Percentiles rank a stretch among this genome's conserved stretches.
phyloP scores from a whole-genome alignment of 768 basidiomycete species.

The Bullera alba region DNA sequence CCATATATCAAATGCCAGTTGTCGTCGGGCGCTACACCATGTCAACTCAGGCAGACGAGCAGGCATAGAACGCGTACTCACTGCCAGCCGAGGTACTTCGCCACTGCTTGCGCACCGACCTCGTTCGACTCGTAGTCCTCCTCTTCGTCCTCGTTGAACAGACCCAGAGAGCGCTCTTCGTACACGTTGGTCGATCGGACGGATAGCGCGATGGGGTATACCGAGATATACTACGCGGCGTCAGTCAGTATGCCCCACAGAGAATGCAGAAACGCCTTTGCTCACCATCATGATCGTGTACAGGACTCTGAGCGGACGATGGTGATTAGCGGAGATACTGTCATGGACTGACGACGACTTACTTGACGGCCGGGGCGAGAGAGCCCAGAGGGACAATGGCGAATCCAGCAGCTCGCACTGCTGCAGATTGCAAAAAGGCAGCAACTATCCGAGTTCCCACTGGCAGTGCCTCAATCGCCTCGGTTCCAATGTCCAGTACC shows the following conservation, averaged over 20 bases:
- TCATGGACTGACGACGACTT: constrained; percentile 44
- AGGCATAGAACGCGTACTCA: constrained; percentile 11
- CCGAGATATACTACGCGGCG: constrained; percentile 5
- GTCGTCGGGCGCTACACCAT: constrained; percentile 46
- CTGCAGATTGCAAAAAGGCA: constrained; percentile 68
- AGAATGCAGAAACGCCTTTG: background rate
- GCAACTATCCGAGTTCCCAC: constrained; percentile 62
- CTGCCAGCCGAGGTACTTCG: constrained; percentile 46
- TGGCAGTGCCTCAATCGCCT: constrained; percentile 62
- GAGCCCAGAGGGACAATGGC: constrained; percentile 61
- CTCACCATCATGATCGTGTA: constrained; percentile 91
- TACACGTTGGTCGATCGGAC: constrained; percentile 72
- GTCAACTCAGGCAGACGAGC: background rate
- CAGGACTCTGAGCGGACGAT: constrained; percentile 63
- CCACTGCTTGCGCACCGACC: constrained; percentile 38
- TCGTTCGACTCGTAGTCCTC: constrained; percentile 23
- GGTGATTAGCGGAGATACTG: background rate
- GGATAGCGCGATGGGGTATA: constrained; percentile 44
- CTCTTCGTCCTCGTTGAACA: constrained; percentile 58
- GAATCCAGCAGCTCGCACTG: constrained; percentile 83
- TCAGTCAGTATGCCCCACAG: background rate
- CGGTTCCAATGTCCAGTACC: constrained; percentile 76
- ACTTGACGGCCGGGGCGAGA: constrained; percentile 88
- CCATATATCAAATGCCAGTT: constrained; percentile 97
- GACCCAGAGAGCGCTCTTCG: constrained; percentile 83